A percentile compares a stretch with the other conserved stretches of the same genome.
phyloP scores from a whole-genome alignment of 2,329 filamentous ascomycete species.

The Davidsoniella australis region DNA sequence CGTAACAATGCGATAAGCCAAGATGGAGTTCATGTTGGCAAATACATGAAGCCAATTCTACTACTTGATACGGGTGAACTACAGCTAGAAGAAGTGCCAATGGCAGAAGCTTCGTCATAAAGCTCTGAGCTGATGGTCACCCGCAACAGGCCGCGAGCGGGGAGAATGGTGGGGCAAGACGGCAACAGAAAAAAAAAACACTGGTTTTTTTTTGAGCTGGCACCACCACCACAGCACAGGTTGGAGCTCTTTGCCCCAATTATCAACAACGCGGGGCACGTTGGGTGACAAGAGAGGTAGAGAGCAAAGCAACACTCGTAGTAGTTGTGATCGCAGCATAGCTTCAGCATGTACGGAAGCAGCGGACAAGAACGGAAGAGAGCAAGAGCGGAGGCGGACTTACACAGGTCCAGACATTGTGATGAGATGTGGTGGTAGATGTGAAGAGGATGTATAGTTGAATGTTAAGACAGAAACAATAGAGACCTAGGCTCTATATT shows the following conservation, averaged over 20 bases:
- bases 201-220: too few relatives aligned
- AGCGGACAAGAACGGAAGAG: not conserved
- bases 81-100: too few relatives aligned
- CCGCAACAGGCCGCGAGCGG: conserved; percentile 20
- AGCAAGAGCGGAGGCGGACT: conserved; percentile 24
- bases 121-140: not conserved
- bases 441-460: conserved; percentile 1
- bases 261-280: too few relatives aligned
- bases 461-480: conserved; percentile 4
- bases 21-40: not conserved
- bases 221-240: too few relatives aligned
- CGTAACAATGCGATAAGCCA: not conserved
- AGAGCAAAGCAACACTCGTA: not conserved
- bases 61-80: too few relatives aligned
- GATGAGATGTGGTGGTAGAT: conserved; percentile 15
- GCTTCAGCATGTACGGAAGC: not conserved
- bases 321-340: too few relatives aligned
- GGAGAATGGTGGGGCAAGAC: conserved; percentile 19
- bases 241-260: too few relatives aligned
- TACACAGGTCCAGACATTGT: conserved; percentile 53
- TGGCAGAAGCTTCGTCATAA: not conserved
- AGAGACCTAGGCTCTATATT: conserved; percentile 10
- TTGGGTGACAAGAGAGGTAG: not conserved
- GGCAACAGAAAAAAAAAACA: not conserved
- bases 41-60: too few relatives aligned